A percentile compares a stretch with the other conserved stretches of the same genome.
These are phyloP conservation scores for Epichloe sylvatica DNA, from an alignment of 2,329 filamentous ascomycete species.

Conservation along the genomic window DNA sequence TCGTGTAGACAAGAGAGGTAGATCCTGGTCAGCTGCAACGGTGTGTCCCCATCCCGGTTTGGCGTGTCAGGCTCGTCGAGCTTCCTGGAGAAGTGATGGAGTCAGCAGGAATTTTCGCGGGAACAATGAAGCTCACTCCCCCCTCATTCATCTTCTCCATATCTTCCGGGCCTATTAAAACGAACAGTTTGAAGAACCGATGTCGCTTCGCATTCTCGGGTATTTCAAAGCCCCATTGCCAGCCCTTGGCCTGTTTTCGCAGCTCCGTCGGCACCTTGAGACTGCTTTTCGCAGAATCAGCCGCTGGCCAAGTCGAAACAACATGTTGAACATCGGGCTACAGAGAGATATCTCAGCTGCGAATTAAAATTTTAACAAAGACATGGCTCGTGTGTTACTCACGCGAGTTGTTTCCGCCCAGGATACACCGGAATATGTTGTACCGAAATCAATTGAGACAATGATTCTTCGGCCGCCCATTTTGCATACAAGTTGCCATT, in stretches of 20 bases:
- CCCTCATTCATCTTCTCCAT: background rate
- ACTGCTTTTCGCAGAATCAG: slow-evolving; percentile 18
- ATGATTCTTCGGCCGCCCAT: slow-evolving; percentile 29
- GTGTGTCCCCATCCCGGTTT: slow-evolving; percentile 20
- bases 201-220: slow-evolving; percentile 25
- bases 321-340: slow-evolving; percentile 26
- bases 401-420: slow-evolving; percentile 32
- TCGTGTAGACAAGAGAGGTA: slow-evolving; percentile 35
- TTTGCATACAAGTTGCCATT: background rate
- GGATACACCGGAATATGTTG: slow-evolving; percentile 41
- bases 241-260: slow-evolving; percentile 25
- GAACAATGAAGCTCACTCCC: background rate
- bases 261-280: slow-evolving; percentile 37
- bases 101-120: background rate
- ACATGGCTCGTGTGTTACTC: slow-evolving; percentile 8
- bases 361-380: too few relatives aligned
- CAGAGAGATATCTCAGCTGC: background rate
- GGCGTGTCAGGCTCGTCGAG: slow-evolving; percentile 20
- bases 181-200: slow-evolving; percentile 36
- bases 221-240: slow-evolving; percentile 38
- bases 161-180: background rate
- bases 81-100: slow-evolving; percentile 13
- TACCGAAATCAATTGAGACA: slow-evolving; percentile 42
- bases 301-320: slow-evolving; percentile 31
- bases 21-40: slow-evolving; percentile 22